phyloP scores from a whole-genome alignment of 331 rosid species.

The Pyracantha coccinea region DNA sequence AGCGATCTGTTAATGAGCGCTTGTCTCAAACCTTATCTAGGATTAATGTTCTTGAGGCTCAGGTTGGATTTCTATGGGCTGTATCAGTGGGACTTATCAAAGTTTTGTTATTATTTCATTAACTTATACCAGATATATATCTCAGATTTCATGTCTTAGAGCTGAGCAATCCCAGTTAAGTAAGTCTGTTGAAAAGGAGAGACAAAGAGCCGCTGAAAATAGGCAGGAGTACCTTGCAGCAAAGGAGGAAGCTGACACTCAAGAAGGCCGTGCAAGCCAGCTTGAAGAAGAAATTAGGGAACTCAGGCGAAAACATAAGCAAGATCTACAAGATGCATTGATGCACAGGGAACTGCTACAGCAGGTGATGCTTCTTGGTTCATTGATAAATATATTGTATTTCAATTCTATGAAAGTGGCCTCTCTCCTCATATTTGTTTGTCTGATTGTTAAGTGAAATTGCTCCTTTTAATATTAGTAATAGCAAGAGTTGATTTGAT shows the following conservation, averaged over 20 bases:
- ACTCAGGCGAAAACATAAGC: slow-evolving; percentile 76
- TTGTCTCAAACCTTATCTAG: slow-evolving; percentile 93
- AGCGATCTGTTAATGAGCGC: slow-evolving; percentile 87
- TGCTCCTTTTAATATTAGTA: neutral
- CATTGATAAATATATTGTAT: neutral
- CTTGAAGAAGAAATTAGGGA: slow-evolving; percentile 82
- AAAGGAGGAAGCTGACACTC: slow-evolving; percentile 98
- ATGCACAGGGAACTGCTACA: slow-evolving; percentile 78
- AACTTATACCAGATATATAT: slow-evolving; percentile 27
- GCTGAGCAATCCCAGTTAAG: slow-evolving; percentile 91
- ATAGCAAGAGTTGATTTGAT: neutral
- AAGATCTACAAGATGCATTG: slow-evolving; percentile 81
- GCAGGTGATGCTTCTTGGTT: slow-evolving; percentile 58
- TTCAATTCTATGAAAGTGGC: neutral
- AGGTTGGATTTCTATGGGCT: slow-evolving; percentile 49
- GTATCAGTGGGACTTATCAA: slow-evolving; percentile 2
- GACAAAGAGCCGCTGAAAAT: slow-evolving; percentile 98
- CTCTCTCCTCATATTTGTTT: neutral
- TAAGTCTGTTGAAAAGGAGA: slow-evolving; percentile 92
- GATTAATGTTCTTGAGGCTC: slow-evolving; percentile 98
- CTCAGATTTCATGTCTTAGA: slow-evolving; percentile 94
- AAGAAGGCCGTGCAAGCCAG: slow-evolving; percentile 85
- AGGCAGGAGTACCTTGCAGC: slow-evolving; percentile 94
- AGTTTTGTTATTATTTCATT: neutral
- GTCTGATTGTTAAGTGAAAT: neutral